phyloP scores from a whole-genome alignment of 2,329 filamentous ascomycete species.

The Podosphaera fusca region DNA sequence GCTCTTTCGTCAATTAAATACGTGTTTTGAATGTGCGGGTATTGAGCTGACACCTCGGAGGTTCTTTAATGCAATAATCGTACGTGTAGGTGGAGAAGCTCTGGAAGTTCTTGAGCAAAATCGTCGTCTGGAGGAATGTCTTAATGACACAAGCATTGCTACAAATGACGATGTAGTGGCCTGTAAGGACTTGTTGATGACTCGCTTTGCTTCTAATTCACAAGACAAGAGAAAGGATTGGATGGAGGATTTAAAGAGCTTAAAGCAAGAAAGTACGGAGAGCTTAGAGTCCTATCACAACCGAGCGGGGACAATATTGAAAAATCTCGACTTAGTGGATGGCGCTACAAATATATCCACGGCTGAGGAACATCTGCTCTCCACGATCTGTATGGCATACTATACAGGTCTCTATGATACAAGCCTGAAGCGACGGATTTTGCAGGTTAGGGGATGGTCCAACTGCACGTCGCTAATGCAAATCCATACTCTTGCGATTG shows the following conservation, averaged over 20 bases:
- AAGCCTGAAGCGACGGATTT: neutral
- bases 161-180: neutral
- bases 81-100: neutral
- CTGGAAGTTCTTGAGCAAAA: neutral
- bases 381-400: neutral
- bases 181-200: neutral
- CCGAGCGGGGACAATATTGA: neutral
- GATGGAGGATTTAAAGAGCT: neutral
- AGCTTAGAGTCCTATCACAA: neutral
- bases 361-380: neutral
- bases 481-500: neutral
- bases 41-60: no score
- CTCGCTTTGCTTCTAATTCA: neutral
- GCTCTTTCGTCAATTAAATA: neutral
- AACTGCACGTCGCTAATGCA: neutral
- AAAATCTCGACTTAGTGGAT: neutral
- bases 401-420: neutral
- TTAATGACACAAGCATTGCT: neutral
- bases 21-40: neutral
- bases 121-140: neutral
- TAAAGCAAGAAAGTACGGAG: neutral
- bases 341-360: neutral
- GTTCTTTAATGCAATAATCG: no score
- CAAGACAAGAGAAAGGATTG: no score
- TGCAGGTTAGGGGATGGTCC: neutral